Conservation (phyloP, 78 protist species). For the Dictyostelium firmibasis region DNA sequence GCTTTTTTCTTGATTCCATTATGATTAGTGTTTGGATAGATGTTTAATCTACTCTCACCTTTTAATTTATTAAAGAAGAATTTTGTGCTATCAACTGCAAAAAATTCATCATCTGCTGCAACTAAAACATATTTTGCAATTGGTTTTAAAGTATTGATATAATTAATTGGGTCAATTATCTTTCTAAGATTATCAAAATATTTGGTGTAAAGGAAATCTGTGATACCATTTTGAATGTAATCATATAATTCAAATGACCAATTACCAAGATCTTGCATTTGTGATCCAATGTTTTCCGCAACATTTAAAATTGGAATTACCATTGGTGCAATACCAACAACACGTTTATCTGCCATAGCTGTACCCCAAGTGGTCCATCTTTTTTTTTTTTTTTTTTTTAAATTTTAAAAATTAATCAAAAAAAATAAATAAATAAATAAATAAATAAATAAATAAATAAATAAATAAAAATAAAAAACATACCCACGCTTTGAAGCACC, state of each 20-base stretch:
- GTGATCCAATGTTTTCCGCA: slow-evolving; percentile 11
- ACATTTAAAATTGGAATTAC: slow-evolving; percentile 54
- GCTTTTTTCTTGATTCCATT: not conserved
- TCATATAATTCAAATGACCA: slow-evolving; percentile 33
- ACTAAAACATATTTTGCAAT: slow-evolving; percentile 41
- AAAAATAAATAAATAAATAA: not conserved
- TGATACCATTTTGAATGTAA: slow-evolving; percentile 16
- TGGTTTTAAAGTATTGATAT: not conserved
- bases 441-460: not conserved
- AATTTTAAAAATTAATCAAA: not conserved
- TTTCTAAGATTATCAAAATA: slow-evolving; percentile 9
- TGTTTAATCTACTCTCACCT: slow-evolving; percentile 4
- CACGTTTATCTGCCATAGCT: slow-evolving; percentile 68
- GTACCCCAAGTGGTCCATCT: slow-evolving; percentile 71
- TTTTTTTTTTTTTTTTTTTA: not conserved
- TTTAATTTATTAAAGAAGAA: slow-evolving; percentile 18
- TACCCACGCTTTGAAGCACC: slow-evolving; percentile 65
- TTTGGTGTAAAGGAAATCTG: not conserved
- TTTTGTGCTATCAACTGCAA: slow-evolving; percentile 36
- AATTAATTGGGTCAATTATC: slow-evolving; percentile 45
- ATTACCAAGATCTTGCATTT: slow-evolving; percentile 31
- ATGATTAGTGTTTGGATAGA: slow-evolving; percentile 20
- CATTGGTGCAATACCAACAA: slow-evolving; percentile 69
- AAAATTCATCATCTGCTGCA: slow-evolving; percentile 44
- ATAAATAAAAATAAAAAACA: not conserved